Conservation (phyloP, 148 eudicot genomes). For the Cornus controversa region DNA sequence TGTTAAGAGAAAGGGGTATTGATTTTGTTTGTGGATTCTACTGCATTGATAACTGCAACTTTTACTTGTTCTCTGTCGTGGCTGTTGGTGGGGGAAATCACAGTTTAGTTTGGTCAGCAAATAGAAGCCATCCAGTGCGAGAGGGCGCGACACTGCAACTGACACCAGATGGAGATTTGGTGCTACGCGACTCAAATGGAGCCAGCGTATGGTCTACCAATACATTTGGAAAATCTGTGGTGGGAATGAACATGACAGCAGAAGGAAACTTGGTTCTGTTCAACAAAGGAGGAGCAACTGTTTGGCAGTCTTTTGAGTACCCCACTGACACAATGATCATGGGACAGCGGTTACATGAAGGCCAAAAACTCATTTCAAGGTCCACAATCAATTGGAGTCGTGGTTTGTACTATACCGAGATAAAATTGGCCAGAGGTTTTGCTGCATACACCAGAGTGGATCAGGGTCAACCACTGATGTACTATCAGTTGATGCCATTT, state of each 20-base stretch:
- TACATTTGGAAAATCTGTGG: background rate
- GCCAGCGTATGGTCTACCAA: background rate
- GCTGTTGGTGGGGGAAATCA: conserved; percentile 9
- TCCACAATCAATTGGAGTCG: background rate
- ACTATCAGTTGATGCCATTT: conserved; percentile 5
- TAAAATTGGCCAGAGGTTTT: background rate
- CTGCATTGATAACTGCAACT: background rate
- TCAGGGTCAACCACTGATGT: background rate
- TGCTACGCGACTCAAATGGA: background rate
- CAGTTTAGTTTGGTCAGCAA: conserved; percentile 12
- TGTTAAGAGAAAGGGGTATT: background rate
- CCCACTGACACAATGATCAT: conserved; percentile 14
- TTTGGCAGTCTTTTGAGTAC: conserved; percentile 18
- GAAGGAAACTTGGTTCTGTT: conserved; percentile 15
- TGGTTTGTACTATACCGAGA: background rate
- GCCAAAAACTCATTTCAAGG: background rate
- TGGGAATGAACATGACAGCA: conserved; percentile 17
- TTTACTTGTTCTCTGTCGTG: background rate
- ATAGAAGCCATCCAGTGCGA: background rate
- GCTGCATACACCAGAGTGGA: conserved; percentile 1
- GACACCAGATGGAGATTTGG: background rate
- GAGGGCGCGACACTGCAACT: conserved; percentile 8
- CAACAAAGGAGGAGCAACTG: background rate
- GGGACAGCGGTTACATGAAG: conserved; percentile 13
- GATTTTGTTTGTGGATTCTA: conserved; percentile 16